phyloP scores from a whole-genome alignment of 345 rosid species.

The Tarenaya hassleriana region DNA sequence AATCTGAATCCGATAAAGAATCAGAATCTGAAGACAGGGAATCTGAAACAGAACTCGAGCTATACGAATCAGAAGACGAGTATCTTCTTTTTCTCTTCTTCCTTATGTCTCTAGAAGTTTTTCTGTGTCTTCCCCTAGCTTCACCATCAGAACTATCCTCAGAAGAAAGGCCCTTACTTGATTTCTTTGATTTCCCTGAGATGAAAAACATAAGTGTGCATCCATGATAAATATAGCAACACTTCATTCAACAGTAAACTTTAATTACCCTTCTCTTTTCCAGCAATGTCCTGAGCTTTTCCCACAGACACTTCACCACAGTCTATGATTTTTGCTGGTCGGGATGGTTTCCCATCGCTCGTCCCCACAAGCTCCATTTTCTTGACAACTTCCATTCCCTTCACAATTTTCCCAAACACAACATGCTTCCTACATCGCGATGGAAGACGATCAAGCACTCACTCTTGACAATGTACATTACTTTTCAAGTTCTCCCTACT shows the following conservation, averaged over 20 bases:
- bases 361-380: conserved; percentile 77
- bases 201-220: conserved; percentile 15
- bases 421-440: conserved; percentile 75
- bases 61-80: conserved; percentile 73
- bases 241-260: conserved; percentile 5
- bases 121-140: conserved; percentile 40
- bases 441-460: conserved; percentile 14
- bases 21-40: conserved; percentile 40
- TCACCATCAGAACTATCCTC: conserved; percentile 49
- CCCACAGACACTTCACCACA: conserved; percentile 57
- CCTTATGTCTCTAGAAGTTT: conserved; percentile 43
- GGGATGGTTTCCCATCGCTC: conserved; percentile 49
- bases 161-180: conserved; percentile 40
- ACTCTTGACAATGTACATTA: conserved; percentile 12
- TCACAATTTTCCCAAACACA: conserved; percentile 82
- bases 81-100: conserved; percentile 64
- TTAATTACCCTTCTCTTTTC: conserved; percentile 48
- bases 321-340: conserved; percentile 57
- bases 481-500: not conserved
- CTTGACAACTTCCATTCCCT: conserved; percentile 76
- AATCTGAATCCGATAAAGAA: conserved; percentile 39
- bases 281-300: conserved; percentile 41
- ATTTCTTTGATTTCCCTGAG: conserved; percentile 58
- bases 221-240: conserved; percentile 17
- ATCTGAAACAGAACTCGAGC: conserved; percentile 59